These are phyloP conservation scores for Podosphaera xanthii DNA, from an alignment of 2,329 filamentous ascomycete species.

Conservation along the genomic window DNA sequence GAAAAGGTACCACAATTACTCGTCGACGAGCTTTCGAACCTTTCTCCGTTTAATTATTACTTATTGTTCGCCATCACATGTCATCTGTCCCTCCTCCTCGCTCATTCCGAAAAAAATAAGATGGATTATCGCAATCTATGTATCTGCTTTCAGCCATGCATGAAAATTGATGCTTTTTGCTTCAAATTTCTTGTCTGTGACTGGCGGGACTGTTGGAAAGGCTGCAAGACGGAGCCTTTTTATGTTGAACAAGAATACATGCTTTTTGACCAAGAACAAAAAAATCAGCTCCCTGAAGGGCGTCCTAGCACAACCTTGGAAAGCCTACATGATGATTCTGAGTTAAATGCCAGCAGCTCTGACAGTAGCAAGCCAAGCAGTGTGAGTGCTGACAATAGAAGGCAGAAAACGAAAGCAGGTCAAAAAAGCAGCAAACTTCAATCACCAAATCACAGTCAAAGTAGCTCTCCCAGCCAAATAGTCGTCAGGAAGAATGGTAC, in stretches of 20 bases:
- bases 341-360: conserved; percentile 38
- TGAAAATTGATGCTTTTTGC: conserved; percentile 87
- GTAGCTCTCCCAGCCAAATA: neutral
- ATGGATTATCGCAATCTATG: conserved; percentile 94
- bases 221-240: conserved; percentile 72
- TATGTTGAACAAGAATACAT: conserved; percentile 49
- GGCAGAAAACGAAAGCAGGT: neutral
- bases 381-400: conserved; percentile 8
- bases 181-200: conserved; percentile 90
- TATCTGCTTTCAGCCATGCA: conserved; percentile 91
- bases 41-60: conserved; percentile 96
- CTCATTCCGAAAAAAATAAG: conserved; percentile 87
- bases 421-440: neutral
- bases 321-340: conserved; percentile 14
- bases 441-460: neutral
- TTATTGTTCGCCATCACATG: conserved; percentile 93
- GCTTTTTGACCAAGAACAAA: conserved; percentile 29
- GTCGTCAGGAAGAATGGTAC: neutral
- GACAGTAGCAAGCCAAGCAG: conserved; percentile 34
- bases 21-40: conserved; percentile 73
- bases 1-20: conserved; percentile 66
- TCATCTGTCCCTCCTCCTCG: conserved; percentile 75
- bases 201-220: conserved; percentile 94
- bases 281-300: conserved; percentile 15
- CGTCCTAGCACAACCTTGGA: conserved; percentile 15